These are phyloP conservation scores for Ogataea hybrid DNA, from an alignment of 1,139 yeast species.

Conservation along the genomic window DNA sequence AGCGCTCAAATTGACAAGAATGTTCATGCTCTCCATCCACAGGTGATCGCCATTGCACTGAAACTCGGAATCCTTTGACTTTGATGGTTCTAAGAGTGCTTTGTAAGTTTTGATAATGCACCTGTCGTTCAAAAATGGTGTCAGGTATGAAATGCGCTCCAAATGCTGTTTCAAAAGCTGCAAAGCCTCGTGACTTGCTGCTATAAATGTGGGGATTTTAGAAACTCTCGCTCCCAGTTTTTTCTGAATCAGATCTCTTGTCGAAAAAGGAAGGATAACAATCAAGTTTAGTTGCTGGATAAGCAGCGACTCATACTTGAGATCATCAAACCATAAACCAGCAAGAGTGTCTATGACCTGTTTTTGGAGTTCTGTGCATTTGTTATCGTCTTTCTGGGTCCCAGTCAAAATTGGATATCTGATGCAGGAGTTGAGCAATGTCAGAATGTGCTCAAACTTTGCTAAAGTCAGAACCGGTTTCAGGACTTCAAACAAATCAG, in stretches of 20 bases:
- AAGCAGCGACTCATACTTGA: slow-evolving; percentile 42
- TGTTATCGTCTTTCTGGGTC: slow-evolving; percentile 41
- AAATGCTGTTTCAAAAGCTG: slow-evolving; percentile 41
- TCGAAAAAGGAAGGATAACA: slow-evolving; percentile 56
- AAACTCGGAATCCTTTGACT: slow-evolving; percentile 16
- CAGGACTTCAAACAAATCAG: slow-evolving; percentile 41
- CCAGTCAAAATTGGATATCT: slow-evolving; percentile 66
- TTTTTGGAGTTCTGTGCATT: slow-evolving; percentile 55
- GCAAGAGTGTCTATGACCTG: slow-evolving; percentile 47
- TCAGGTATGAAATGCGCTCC: slow-evolving; percentile 32
- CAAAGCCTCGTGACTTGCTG: slow-evolving; percentile 55
- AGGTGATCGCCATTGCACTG: slow-evolving; percentile 25
- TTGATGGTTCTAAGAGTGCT: slow-evolving; percentile 40
- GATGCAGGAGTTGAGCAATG: slow-evolving; percentile 55
- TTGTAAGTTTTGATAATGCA: slow-evolving; percentile 41
- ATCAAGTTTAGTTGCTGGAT: slow-evolving; percentile 54
- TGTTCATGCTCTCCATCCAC: slow-evolving; percentile 44
- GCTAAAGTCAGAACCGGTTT: slow-evolving; percentile 32
- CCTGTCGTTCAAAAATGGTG: slow-evolving; percentile 43
- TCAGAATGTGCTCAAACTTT: slow-evolving; percentile 44
- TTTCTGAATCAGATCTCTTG: slow-evolving; percentile 48
- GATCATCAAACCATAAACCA: slow-evolving; percentile 35
- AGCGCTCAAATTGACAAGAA: slow-evolving; percentile 27
- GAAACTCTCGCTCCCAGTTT: slow-evolving; percentile 32
- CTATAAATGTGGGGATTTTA: slow-evolving; percentile 58